Conservation (phyloP, 139 green algal genomes). For the Diplosphaera chodatii region DNA sequence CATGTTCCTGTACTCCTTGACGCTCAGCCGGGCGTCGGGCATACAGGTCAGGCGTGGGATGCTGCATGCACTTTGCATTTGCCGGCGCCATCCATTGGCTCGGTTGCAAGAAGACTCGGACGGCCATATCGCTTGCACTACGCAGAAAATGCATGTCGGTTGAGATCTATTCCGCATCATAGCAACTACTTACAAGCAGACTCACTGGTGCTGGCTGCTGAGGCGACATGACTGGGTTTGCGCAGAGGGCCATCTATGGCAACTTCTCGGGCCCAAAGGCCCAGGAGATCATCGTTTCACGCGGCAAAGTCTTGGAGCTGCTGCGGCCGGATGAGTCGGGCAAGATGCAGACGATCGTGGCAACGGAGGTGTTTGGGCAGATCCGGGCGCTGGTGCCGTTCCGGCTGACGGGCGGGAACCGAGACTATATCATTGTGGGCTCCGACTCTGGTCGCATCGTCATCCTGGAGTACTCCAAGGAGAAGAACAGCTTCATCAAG, state of each 20-base stretch:
- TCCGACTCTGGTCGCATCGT: constrained; percentile 93
- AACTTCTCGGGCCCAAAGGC: constrained; percentile 93
- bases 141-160: too few relatives aligned
- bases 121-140: too few relatives aligned
- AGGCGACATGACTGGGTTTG: too few relatives aligned
- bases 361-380: constrained; percentile 66
- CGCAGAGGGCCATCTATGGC: constrained; percentile 84
- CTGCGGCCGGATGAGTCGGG: constrained; percentile 87
- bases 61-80: background rate
- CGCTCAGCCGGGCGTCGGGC: constrained; percentile 59
- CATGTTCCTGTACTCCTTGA: constrained; percentile 82
- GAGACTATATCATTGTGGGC: constrained; percentile 88
- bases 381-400: constrained; percentile 84
- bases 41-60: constrained; percentile 68
- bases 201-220: too few relatives aligned
- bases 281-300: constrained; percentile 90
- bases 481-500: constrained; percentile 83
- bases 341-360: constrained; percentile 55
- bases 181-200: too few relatives aligned
- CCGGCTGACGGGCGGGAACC: constrained; percentile 75
- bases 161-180: too few relatives aligned
- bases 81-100: too few relatives aligned
- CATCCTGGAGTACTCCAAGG: constrained; percentile 87
- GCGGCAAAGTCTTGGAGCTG: constrained; percentile 91
- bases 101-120: too few relatives aligned